These are phyloP conservation scores for Monosporascus sp. DNA, from an alignment of 2,329 filamentous ascomycete species.

Conservation along the genomic window DNA sequence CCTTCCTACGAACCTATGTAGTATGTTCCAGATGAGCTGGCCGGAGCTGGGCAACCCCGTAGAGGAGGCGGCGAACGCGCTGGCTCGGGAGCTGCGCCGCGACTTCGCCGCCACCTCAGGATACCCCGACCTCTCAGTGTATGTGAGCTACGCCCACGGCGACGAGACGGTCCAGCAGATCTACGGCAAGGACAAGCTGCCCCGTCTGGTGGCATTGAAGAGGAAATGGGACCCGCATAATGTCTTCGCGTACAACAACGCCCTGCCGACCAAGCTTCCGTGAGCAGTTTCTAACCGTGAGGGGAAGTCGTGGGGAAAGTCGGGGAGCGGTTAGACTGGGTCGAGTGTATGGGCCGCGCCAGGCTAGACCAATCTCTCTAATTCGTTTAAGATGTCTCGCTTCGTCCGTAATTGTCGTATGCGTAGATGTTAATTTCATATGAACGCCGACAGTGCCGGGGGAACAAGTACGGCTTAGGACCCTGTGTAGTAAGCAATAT, in stretches of 20 bases:
- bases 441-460: too few relatives aligned
- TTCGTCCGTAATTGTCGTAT: too few relatives aligned
- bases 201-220: conserved; percentile 16
- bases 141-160: conserved; percentile 23
- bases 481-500: too few relatives aligned
- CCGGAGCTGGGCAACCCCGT: background rate
- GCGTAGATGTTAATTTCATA: too few relatives aligned
- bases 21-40: conserved; percentile 10
- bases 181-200: conserved; percentile 17
- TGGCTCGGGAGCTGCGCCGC: conserved; percentile 1
- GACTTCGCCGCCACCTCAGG: conserved; percentile 5
- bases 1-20: background rate
- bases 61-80: background rate
- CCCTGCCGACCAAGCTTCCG: background rate
- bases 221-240: conserved; percentile 21
- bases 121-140: conserved; percentile 6
- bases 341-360: too few relatives aligned
- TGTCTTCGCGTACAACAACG: conserved; percentile 12
- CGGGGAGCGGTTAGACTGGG: too few relatives aligned
- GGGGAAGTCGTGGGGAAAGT: too few relatives aligned
- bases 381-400: too few relatives aligned
- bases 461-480: too few relatives aligned
- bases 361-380: too few relatives aligned
- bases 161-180: conserved; percentile 17
- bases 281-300: background rate